Conservation (phyloP, 805 yeast genomes). For the Wickerhamomyces ciferrii region DNA sequence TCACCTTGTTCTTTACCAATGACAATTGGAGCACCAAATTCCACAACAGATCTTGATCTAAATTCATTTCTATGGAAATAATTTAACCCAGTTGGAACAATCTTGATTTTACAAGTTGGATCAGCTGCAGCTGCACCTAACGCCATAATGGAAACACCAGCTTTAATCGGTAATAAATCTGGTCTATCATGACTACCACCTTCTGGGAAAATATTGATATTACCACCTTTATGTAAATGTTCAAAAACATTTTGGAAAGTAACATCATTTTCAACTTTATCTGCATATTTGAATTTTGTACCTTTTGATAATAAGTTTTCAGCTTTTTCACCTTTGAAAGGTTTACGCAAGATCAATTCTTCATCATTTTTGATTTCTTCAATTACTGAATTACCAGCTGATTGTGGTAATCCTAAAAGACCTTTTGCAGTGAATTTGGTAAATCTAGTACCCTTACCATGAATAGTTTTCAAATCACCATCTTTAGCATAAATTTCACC, state of each 20-base stretch:
- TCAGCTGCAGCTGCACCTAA: slow-evolving; percentile 82
- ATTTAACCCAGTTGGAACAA: slow-evolving; percentile 95
- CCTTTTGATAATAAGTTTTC: slow-evolving; percentile 48
- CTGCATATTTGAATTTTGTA: slow-evolving; percentile 66
- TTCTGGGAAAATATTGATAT: slow-evolving; percentile 92
- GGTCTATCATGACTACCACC: slow-evolving; percentile 98
- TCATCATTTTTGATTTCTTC: slow-evolving; percentile 64
- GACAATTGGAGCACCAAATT: slow-evolving; percentile 84
- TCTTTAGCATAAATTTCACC: slow-evolving; percentile 60
- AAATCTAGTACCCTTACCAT: slow-evolving; percentile 66
- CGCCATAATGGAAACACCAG: slow-evolving; percentile 98
- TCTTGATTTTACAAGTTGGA: slow-evolving; percentile 69
- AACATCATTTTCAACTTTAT: slow-evolving; percentile 73
- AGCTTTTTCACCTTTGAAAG: slow-evolving; percentile 51
- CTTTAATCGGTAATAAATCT: slow-evolving; percentile 83
- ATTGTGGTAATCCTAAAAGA: slow-evolving; percentile 69
- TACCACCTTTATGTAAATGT: slow-evolving; percentile 71
- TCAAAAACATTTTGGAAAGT: slow-evolving; percentile 81
- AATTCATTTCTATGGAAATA: slow-evolving; percentile 93
- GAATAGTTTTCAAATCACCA: slow-evolving; percentile 39
- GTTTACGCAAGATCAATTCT: slow-evolving; percentile 59
- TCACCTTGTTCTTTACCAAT: slow-evolving; percentile 57
- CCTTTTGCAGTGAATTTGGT: slow-evolving; percentile 56
- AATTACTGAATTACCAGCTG: slow-evolving; percentile 73
- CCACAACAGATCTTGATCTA: slow-evolving; percentile 90